A percentile compares a stretch with the other conserved stretches of the same genome.
Evolutionary conservation across 768 basidiomycete species (phyloP).

Genomic region (Kwoniella dendrophila): DNA sequence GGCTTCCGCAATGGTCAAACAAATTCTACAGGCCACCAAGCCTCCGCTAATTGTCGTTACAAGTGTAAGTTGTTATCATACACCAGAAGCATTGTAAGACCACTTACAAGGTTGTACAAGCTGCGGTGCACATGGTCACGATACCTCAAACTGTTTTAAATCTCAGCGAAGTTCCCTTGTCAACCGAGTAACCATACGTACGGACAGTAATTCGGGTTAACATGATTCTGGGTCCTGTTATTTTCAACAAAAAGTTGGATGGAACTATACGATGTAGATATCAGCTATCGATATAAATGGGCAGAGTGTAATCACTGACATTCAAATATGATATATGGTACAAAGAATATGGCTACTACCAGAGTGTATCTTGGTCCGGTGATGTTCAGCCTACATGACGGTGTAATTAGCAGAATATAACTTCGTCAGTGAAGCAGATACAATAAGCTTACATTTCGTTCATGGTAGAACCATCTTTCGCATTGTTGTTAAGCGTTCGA

Average conservation of each 20-base stretch:
- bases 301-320: not conserved
- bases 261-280: not conserved
- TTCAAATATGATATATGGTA: slow-evolving; percentile 3
- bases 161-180: not conserved
- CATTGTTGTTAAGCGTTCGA: slow-evolving; percentile 5
- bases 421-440: not conserved
- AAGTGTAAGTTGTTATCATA: not conserved
- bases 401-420: not conserved
- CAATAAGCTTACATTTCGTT: not conserved
- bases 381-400: slow-evolving; percentile 1
- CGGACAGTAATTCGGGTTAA: not conserved
- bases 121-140: slow-evolving; percentile 2
- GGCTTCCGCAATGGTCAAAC: not conserved
- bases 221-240: not conserved
- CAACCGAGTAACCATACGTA: not conserved
- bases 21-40: not conserved
- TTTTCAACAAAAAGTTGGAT: slow-evolving; percentile 2
- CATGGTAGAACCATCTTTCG: slow-evolving; percentile 4
- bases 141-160: not conserved
- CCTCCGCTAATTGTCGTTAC: not conserved
- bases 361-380: not conserved
- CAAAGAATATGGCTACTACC: slow-evolving; percentile 5
- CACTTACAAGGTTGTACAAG: slow-evolving; percentile 3
- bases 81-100: not conserved
- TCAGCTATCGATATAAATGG: not conserved